phyloP scores from a whole-genome alignment of 2,329 filamentous ascomycete genomes.

The Epichloe typhina region DNA sequence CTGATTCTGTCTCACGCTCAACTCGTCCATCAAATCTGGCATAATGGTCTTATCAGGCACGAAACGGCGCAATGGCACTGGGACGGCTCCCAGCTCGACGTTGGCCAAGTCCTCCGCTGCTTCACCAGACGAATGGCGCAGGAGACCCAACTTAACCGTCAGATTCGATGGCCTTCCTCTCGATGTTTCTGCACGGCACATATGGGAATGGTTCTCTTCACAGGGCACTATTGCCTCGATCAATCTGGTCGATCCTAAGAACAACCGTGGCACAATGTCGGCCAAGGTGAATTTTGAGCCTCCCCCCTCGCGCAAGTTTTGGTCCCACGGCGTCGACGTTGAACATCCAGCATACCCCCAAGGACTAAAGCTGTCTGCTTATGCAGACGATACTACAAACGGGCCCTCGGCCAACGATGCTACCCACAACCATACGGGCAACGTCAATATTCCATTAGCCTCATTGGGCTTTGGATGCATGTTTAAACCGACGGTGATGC shows the following conservation, averaged over 20 bases:
- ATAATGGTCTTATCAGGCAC: background rate
- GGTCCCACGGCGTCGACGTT: conserved; percentile 24
- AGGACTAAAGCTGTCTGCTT: conserved; percentile 11
- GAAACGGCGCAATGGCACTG: background rate
- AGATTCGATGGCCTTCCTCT: conserved; percentile 21
- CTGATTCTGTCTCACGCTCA: background rate
- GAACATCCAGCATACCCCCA: conserved; percentile 11
- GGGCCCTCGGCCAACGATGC: background rate
- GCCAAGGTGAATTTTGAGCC: conserved; percentile 45
- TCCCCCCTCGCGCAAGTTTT: conserved; percentile 38
- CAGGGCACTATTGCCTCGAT: conserved; percentile 43
- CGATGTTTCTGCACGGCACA: conserved; percentile 24
- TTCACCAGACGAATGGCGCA: conserved; percentile 15
- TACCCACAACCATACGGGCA: conserved; percentile 2
- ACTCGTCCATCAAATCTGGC: background rate
- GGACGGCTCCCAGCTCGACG: background rate
- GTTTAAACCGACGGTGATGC: conserved; percentile 39
- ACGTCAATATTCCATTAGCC: conserved; percentile 28
- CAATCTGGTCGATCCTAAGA: conserved; percentile 27
- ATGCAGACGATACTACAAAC: background rate
- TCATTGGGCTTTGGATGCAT: conserved; percentile 51
- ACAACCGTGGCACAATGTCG: conserved; percentile 13
- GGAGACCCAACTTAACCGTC: conserved; percentile 21
- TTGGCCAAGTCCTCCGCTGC: background rate
- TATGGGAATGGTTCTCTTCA: conserved; percentile 38